phyloP scores from a whole-genome alignment of 106 monocot genomes.

The Agapanthus africanus region DNA sequence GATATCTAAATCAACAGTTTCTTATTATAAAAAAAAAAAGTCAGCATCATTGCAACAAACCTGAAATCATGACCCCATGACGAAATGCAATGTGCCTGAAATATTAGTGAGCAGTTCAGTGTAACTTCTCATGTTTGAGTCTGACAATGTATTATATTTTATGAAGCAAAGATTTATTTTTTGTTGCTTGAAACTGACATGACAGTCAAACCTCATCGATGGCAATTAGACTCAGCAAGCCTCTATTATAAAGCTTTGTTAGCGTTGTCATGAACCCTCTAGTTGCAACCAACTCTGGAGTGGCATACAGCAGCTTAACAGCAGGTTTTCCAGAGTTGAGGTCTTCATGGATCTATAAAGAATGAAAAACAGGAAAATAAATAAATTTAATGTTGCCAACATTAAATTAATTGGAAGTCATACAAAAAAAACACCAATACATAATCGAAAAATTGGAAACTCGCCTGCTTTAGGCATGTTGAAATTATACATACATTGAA shows the following conservation, averaged over 20 bases:
- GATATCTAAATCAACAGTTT: constrained; percentile 1
- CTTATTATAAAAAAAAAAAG: neutral
- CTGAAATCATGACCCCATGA: constrained; percentile 99
- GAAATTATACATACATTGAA: neutral
- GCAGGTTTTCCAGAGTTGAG: constrained; percentile 73
- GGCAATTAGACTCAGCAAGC: constrained; percentile 67
- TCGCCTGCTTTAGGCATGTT: neutral
- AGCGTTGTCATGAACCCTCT: constrained; percentile 64
- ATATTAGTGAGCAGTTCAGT: constrained; percentile 3
- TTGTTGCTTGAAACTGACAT: neutral
- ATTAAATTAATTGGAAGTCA: neutral
- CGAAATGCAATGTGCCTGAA: constrained; percentile 95
- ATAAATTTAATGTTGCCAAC: neutral
- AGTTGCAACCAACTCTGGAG: constrained; percentile 84
- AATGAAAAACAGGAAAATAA: constrained; percentile 3
- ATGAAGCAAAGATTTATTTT: neutral
- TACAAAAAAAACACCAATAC: neutral
- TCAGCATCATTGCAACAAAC: constrained; percentile 22
- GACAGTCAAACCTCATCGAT: constrained; percentile 73
- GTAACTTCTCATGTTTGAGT: neutral
- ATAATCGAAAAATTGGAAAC: constrained; percentile 1
- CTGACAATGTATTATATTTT: neutral
- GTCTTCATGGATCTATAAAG: constrained; percentile 72
- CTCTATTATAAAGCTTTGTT: constrained; percentile 62
- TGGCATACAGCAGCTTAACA: constrained; percentile 76